Evolutionary conservation across 768 basidiomycete genomes (phyloP), one percentile per base, ranked within the genome.

Genomic region (Heimioporus sp.): DNA sequence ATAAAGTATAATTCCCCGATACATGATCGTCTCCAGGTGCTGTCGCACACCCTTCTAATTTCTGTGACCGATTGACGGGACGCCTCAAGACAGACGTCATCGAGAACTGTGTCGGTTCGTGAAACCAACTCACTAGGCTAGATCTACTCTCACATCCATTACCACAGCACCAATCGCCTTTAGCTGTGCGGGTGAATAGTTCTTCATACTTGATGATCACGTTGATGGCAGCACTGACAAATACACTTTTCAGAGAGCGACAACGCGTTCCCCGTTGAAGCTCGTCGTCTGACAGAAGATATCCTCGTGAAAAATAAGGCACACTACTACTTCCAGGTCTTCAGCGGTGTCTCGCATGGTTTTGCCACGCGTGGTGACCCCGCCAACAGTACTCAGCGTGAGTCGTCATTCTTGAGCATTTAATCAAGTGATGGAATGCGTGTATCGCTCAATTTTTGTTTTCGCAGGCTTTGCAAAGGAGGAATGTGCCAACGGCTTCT

Each of bases 381-480:
- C 13, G 34, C 53, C n/a, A 57, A 70, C 13, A 61, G 52, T 32
- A 31, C 37, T 15, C 58, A 70, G 42, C 59, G 63, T 68, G 37
- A 15, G 58, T 51, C 19, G 11, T 56, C 17, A 7, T 9, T 19
- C 20, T 1, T 40, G 24, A 28, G 24, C 24, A 28, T 28, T 28
- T 6, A 5, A 28, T 28, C 24, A 28, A 28, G 6, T 28, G 6
- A 28, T 28, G 24, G 17, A 19, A 50, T 19, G 17, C 8, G 28
- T 50, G 0, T 40, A 31, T 32, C 19, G 39, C 19, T 24, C 19
- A 11, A n/a, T 28, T 24, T 20, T 42, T n/a, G 2, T 31, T 34
- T 15, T 16, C 30, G 42, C 43, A 84, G 82, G 80, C 16, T 83
- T 81, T 76, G 80, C 80, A 1, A 83, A 82, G 55, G 82, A 84